Percentiles rank a stretch among this genome's conserved stretches.
Conservation (phyloP, 2,329 filamentous ascomycete genomes). For the Colletotrichum sp. region DNA sequence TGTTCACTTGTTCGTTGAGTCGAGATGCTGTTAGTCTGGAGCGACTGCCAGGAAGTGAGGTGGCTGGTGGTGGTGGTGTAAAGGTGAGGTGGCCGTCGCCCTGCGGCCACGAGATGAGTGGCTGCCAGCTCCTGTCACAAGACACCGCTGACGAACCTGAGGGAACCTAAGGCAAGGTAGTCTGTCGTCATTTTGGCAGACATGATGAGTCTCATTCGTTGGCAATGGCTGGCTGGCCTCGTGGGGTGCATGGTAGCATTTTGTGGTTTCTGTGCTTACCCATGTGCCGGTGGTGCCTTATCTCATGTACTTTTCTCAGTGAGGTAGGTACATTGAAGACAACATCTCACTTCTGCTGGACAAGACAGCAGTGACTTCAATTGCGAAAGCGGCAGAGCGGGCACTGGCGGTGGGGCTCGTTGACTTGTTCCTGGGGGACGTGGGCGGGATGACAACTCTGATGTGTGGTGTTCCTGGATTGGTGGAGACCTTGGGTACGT, state of each 20-base stretch:
- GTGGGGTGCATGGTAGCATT: background rate
- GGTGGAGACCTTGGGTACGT: background rate
- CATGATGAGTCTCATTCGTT: background rate
- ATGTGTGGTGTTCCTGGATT: constrained; percentile 15
- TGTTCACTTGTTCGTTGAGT: background rate
- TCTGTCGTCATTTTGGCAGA: constrained; percentile 4
- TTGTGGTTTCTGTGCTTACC: background rate
- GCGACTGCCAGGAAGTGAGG: background rate
- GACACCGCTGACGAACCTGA: background rate
- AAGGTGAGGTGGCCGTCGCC: background rate
- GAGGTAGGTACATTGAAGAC: background rate
- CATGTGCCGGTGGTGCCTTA: background rate
- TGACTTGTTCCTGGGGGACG: background rate
- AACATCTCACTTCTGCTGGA: background rate
- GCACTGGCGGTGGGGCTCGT: background rate
- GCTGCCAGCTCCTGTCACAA: background rate
- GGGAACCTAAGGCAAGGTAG: background rate
- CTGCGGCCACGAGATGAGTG: background rate
- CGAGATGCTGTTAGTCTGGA: background rate
- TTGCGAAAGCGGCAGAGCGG: background rate
- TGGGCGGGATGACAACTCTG: background rate
- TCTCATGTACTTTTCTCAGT: background rate
- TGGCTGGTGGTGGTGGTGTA: constrained; percentile 5
- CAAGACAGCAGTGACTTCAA: background rate
- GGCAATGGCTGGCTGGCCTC: background rate